phyloP scores from a whole-genome alignment of 1,284 basidiomycete species.

The Cutaneotrichosporon sp. region DNA sequence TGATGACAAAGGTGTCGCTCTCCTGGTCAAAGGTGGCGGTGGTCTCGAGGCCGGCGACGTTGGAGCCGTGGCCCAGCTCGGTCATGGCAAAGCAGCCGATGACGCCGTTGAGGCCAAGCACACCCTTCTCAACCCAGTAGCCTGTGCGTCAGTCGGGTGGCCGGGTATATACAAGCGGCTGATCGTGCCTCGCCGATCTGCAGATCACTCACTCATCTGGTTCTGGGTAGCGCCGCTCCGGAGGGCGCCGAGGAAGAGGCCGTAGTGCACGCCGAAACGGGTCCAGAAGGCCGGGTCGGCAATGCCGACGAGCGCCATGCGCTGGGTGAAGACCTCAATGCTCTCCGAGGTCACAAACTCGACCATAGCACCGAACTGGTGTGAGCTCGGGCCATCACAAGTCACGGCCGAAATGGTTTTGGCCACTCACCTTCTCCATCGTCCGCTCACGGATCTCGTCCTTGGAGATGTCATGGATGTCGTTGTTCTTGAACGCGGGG shows the following conservation, averaged over 20 bases:
- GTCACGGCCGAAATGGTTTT: background rate
- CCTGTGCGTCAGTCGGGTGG: conserved; percentile 32
- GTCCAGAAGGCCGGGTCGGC: conserved; percentile 62
- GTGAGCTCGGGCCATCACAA: conserved; percentile 10
- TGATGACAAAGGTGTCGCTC: conserved; percentile 61
- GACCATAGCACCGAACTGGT: conserved; percentile 52
- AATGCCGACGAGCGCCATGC: conserved; percentile 57
- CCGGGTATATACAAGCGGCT: conserved; percentile 3
- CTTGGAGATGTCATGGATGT: conserved; percentile 61
- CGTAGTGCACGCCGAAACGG: conserved; percentile 60
- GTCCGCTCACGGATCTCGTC: conserved; percentile 58
- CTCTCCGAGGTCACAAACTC: conserved; percentile 57
- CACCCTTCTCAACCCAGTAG: conserved; percentile 61
- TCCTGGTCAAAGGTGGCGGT: conserved; percentile 60
- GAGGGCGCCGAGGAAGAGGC: conserved; percentile 58
- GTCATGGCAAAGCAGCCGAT: conserved; percentile 64
- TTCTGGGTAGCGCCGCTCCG: conserved; percentile 52
- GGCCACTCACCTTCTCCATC: conserved; percentile 51
- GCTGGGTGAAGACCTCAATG: conserved; percentile 57
- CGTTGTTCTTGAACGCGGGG: conserved; percentile 58
- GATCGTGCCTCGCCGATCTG: background rate
- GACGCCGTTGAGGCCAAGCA: conserved; percentile 59
- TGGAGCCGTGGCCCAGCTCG: conserved; percentile 57
- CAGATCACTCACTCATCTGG: conserved; percentile 45
- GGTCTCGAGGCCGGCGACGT: conserved; percentile 62